Evolutionary conservation across 208 protist species (phyloP), one percentile per base, ranked within the genome.

Genomic region (Trypanosoma scelopori): DNA sequence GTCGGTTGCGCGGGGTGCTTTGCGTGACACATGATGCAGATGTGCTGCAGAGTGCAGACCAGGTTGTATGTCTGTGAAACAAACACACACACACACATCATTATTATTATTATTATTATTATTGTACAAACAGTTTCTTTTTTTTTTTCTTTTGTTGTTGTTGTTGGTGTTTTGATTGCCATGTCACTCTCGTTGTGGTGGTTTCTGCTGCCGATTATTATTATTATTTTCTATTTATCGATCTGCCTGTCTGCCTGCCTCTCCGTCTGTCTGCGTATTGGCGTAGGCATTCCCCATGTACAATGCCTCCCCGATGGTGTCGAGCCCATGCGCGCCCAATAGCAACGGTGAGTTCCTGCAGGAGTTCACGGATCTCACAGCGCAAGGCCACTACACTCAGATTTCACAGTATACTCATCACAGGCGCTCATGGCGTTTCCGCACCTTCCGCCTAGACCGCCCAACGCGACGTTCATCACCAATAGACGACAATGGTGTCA

Each of bases 21-120:
- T 89, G 81, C 52, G 76, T 82, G 0, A 91, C 82, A 9, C 87
- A 93, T 73, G 84, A 90, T 28, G 60, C 57, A 15, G 77, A 77
- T 15, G 61, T 93, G 30, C 76, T 93, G 52, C 32, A 66, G 16
- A 60, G 68, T 9, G 80, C 86, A 22, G 83, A 92, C 63, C 70
- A 86, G 37, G 71, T 87, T 23, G 66, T 92, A 45, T 25, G n/a
- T 28, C 30, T 78, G 23, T 69, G 48, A 69, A 18, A 20, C 28
- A 58, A 61, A n/a, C n/a, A n/a, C n/a, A n/a, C n/a, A n/a, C n/a
- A n/a, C n/a, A n/a, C n/a, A n/a, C n/a, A n/a, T n/a, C 42, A 39
- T 37, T 20, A 41, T 0, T 13, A n/a, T 37, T 23, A 30, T 37
- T n/a, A n/a, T n/a, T n/a, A n/a, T n/a, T n/a, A n/a, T n/a, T n/a